These are phyloP conservation scores for Colletotrichum caudatum DNA, from an alignment of 2,329 filamentous ascomycete genomes.

Conservation along the genomic window DNA sequence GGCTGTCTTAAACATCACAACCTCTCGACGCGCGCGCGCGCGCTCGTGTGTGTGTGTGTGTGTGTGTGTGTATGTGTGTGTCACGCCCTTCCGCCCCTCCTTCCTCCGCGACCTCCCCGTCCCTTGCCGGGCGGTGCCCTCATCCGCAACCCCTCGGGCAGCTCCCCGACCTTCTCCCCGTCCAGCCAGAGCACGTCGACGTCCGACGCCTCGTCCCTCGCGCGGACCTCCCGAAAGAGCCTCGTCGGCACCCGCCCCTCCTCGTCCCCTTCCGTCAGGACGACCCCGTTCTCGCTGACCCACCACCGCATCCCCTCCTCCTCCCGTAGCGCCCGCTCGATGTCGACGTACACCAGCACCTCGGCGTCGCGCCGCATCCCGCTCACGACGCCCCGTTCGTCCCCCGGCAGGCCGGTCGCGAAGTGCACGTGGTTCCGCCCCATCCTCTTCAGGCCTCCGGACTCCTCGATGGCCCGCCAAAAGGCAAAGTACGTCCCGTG, in stretches of 20 bases:
- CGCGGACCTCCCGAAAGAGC: conserved; percentile 78
- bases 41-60: not conserved
- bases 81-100: conserved; percentile 46
- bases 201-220: conserved; percentile 56
- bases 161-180: conserved; percentile 74
- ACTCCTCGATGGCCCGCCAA: conserved; percentile 79
- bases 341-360: conserved; percentile 81
- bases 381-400: conserved; percentile 69
- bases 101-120: conserved; percentile 53
- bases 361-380: conserved; percentile 86
- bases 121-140: conserved; percentile 63
- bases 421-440: conserved; percentile 90
- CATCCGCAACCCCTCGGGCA: conserved; percentile 70
- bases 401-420: conserved; percentile 75
- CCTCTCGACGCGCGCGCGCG: not conserved
- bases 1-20: not conserved
- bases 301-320: conserved; percentile 75
- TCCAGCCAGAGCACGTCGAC: conserved; percentile 77
- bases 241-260: conserved; percentile 74
- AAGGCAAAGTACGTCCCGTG: conserved; percentile 91
- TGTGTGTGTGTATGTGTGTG: not conserved
- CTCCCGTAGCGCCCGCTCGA: conserved; percentile 73
- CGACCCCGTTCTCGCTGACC: conserved; percentile 81
- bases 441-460: conserved; percentile 86
- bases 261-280: conserved; percentile 71